phyloP scores from a whole-genome alignment of 2,329 filamentous ascomycete genomes.

The Cladorrhinum sp. region DNA sequence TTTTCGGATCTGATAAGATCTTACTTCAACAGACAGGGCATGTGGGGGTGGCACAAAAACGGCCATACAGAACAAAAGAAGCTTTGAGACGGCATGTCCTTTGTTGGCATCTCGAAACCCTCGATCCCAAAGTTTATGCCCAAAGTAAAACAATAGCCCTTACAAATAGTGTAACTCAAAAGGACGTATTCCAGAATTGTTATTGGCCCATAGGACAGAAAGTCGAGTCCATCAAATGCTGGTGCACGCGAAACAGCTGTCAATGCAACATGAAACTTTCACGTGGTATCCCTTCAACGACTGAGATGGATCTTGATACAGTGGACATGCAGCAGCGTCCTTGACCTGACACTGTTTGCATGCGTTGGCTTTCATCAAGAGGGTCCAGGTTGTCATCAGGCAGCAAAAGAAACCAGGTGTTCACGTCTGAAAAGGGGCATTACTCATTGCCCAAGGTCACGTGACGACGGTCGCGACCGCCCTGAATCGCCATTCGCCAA shows the following conservation, averaged over 20 bases:
- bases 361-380: neutral
- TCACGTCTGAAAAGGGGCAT: neutral
- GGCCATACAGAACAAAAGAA: neutral
- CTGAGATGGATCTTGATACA: neutral
- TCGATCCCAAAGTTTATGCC: neutral
- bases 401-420: neutral
- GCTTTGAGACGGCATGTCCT: neutral
- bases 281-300: neutral
- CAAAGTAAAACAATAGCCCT: neutral
- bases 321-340: neutral
- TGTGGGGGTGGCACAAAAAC: neutral
- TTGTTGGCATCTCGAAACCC: neutral
- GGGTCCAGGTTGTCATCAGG: neutral
- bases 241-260: neutral
- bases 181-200: neutral
- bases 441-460: conserved; percentile 13
- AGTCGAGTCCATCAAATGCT: too few relatives aligned
- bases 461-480: conserved; percentile 6
- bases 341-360: neutral
- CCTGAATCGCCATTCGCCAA: conserved; percentile 19
- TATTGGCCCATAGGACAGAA: neutral
- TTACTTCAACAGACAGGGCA: neutral
- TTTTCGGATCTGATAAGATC: neutral
- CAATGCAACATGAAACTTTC: neutral
- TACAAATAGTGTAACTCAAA: neutral